Evolutionary conservation across 768 basidiomycete genomes (phyloP).

Genomic region (Boletus insuetus): DNA sequence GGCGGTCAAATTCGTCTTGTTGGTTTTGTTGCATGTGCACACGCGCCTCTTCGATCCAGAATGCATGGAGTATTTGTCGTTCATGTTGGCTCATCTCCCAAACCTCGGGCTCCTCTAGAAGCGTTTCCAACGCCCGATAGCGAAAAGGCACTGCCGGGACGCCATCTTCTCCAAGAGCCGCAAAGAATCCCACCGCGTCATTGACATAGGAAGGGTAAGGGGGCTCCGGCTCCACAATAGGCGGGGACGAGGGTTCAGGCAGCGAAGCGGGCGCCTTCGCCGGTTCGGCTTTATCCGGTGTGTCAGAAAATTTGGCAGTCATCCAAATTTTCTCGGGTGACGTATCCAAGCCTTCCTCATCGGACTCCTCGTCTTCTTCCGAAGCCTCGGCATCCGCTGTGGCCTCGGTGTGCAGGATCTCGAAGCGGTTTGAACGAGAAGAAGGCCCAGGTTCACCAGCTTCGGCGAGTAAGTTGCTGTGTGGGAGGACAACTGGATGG

Average conservation of each 20-base stretch:
- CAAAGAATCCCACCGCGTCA: conserved; percentile 37
- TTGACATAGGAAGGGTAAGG: conserved; percentile 18
- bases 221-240: not conserved
- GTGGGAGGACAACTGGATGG: not conserved
- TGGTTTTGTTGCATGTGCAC: conserved; percentile 27
- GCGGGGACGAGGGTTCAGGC: not conserved
- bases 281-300: not conserved
- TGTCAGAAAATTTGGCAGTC: not conserved
- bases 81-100: conserved; percentile 58
- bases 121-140: conserved; percentile 36
- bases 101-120: conserved; percentile 38
- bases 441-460: not conserved
- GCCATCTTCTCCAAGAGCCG: conserved; percentile 31
- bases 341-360: conserved; percentile 6
- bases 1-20: conserved; percentile 41
- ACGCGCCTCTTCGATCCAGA: conserved; percentile 48
- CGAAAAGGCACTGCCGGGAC: conserved; percentile 39
- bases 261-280: not conserved
- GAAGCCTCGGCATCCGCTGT: not conserved
- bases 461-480: not conserved
- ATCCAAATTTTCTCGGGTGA: conserved; percentile 34
- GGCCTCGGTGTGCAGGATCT: conserved; percentile 2
- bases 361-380: conserved; percentile 1
- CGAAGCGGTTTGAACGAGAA: conserved; percentile 18
- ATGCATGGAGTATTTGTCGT: conserved; percentile 40